Base-by-base conservation (phyloP, 441 rosid species). In the Oxalis stricta region DNA sequence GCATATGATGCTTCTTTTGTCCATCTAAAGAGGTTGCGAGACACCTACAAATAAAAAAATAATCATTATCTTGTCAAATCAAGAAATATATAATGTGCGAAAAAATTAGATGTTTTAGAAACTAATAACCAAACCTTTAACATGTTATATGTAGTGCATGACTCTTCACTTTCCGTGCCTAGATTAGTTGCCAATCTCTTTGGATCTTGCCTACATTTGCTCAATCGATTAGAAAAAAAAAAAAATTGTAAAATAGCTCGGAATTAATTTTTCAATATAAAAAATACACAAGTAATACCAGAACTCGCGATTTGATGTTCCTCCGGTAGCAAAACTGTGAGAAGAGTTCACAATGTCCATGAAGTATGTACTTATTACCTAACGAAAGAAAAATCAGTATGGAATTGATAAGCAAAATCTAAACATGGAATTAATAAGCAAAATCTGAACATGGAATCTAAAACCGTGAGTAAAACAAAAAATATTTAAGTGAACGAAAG, bases 91-190 rank as follows among this genome's bases (percentile, higher is more conserved):
- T 47, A 3, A 46, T 10, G 26, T n/a, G n/a, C 17, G 18, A 17
- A 17, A 12, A 47, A 26, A 17, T 24, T 10, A 48, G 13, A 14
- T 20, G 26, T 7, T 0, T 16, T 15, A n/a, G 12, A 18, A 20
- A 37, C 6, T 17, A 10, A 18, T 7, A 17, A n/a, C n/a, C n/a
- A 31, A 50, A 79, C 95, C 94, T 83, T 85, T 40, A 91, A 73
- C 96, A 85, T 86, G 69, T 91, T 91, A 57, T 85, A 81, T 23
- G 96, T 91, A 9, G 99, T 73, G 63, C 96, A 83, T 16, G 93
- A 91, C 63, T 91, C 99, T 53, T 91, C 93, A 54, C 72, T 83
- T 61, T 91, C 95, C 0, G 77, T 35, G 30, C 46, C 48, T 37
- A 83, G 54, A 9, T 83, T 62, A 47, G 49, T 59, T 5, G 93